A percentile compares a stretch with the other conserved stretches of the same genome.
These are phyloP conservation scores for Wallacemonas sp. DNA, from an alignment of 208 protist genomes.

Conservation along the genomic window DNA sequence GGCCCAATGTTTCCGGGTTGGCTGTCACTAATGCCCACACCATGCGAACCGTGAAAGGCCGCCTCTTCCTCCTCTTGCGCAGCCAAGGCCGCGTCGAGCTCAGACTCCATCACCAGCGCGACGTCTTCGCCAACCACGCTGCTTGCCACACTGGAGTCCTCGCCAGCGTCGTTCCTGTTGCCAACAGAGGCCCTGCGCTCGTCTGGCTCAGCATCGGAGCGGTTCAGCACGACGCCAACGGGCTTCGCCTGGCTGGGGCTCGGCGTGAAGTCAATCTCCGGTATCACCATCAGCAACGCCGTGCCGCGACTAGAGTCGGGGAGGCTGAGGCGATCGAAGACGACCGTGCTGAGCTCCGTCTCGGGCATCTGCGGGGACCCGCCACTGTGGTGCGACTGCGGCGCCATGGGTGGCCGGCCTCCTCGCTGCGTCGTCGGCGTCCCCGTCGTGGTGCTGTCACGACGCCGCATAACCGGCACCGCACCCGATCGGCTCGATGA, in stretches of 20 bases:
- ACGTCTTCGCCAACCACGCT: slow-evolving; percentile 5
- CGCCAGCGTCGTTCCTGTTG: slow-evolving; percentile 10
- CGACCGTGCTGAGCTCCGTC: background rate
- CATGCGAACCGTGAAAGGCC: no score
- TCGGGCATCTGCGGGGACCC: background rate
- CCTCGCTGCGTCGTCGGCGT: background rate
- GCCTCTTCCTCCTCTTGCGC: background rate
- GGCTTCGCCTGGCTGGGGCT: slow-evolving; percentile 5
- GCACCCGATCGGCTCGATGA: background rate
- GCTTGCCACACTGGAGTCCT: slow-evolving; percentile 11
- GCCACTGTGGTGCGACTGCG: slow-evolving; percentile 9
- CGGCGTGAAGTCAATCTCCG: slow-evolving; percentile 14
- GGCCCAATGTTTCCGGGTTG: no score
- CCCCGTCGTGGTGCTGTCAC: slow-evolving; percentile 10
- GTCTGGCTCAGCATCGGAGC: slow-evolving; percentile 23
- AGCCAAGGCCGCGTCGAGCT: slow-evolving; percentile 7
- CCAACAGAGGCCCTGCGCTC: no score
- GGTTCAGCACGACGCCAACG: slow-evolving; percentile 9
- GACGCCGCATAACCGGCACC: background rate
- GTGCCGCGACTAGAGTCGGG: background rate
- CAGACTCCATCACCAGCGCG: slow-evolving; percentile 13
- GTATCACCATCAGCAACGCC: slow-evolving; percentile 10
- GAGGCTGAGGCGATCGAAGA: slow-evolving; percentile 12
- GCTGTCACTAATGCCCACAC: no score
- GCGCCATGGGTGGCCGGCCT: background rate